Evolutionary conservation across 2,329 filamentous ascomycete genomes (phyloP).

Genomic region (Aspergillus brunneoviolaceus): DNA sequence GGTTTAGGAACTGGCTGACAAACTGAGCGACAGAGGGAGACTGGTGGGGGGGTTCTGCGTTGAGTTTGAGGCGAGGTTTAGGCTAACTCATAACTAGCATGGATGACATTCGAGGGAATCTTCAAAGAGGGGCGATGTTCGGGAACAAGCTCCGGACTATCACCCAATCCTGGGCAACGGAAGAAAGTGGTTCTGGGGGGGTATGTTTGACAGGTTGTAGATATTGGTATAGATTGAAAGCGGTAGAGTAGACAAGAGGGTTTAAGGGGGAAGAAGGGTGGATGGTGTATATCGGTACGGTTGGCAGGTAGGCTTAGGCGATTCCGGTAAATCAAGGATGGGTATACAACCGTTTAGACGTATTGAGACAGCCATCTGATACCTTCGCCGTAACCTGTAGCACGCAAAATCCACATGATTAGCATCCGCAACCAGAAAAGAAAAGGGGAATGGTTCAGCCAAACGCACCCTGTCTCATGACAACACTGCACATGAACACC

Average conservation of each 20-base stretch:
- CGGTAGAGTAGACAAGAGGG: background rate
- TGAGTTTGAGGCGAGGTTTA: background rate
- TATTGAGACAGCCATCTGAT: slow-evolving; percentile 94
- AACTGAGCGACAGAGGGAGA: background rate
- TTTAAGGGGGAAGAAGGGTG: background rate
- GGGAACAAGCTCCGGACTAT: background rate
- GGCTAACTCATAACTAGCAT: background rate
- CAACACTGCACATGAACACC: slow-evolving; percentile 98
- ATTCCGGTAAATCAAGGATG: background rate
- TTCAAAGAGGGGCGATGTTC: background rate
- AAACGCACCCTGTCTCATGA: slow-evolving; percentile 83
- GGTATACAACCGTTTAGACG: slow-evolving; percentile 58
- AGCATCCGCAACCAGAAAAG: slow-evolving; percentile 1
- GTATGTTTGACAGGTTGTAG: background rate
- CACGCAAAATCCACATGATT: slow-evolving; percentile 5
- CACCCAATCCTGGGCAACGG: too few species aligned
- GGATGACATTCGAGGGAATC: background rate
- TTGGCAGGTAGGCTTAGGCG: background rate
- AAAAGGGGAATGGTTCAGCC: background rate
- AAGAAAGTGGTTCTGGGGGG: background rate
- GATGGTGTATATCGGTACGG: slow-evolving; percentile 2
- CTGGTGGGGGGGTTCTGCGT: too few species aligned
- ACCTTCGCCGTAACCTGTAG: slow-evolving; percentile 75
- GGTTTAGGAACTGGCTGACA: background rate
- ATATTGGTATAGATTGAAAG: background rate